These are phyloP conservation scores for Pythium utonaiense DNA, from an alignment of 352 stramenopile genomes.

Conservation along the genomic window DNA sequence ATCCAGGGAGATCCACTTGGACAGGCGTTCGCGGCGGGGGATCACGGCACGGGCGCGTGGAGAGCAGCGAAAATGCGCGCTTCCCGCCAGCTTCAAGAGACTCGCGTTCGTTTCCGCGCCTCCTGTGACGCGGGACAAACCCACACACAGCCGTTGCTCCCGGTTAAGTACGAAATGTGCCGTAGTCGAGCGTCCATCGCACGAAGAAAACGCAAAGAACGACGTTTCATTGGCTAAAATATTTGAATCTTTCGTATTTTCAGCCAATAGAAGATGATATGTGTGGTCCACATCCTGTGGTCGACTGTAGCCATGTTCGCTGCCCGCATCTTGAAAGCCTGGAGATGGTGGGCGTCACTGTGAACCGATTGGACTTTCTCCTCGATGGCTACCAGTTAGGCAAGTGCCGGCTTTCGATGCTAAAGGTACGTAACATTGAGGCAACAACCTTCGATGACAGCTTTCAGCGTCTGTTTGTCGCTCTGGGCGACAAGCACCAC, in stretches of 20 bases:
- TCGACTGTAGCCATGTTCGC: background rate
- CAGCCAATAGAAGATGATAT: background rate
- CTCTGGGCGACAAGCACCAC: too few relatives aligned
- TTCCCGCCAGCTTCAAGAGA: conserved; percentile 2
- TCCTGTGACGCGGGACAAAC: conserved; percentile 15
- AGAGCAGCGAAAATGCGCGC: background rate
- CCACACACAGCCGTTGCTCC: background rate
- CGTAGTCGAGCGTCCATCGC: background rate
- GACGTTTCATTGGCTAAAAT: conserved; percentile 7
- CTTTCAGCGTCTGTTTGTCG: too few relatives aligned
- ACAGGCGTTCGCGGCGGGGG: background rate
- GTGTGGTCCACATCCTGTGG: conserved; percentile 6
- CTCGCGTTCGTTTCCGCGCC: conserved; percentile 15
- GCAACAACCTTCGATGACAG: too few relatives aligned
- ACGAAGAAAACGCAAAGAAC: conserved; percentile 10
- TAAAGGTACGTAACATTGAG: too few relatives aligned
- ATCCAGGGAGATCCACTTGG: background rate
- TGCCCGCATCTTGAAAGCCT: too few relatives aligned
- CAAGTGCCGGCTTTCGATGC: too few relatives aligned
- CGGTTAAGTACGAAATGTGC: conserved; percentile 11
- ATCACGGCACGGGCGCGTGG: background rate
- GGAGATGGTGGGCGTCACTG: too few relatives aligned
- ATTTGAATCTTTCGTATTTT: conserved; percentile 3
- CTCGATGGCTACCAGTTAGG: too few relatives aligned
- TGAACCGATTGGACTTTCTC: too few relatives aligned